Evolutionary conservation across 352 stramenopile genomes (phyloP), one percentile per base, ranked within the genome.

Genomic region (Phytopythium cucurbitacearum): DNA sequence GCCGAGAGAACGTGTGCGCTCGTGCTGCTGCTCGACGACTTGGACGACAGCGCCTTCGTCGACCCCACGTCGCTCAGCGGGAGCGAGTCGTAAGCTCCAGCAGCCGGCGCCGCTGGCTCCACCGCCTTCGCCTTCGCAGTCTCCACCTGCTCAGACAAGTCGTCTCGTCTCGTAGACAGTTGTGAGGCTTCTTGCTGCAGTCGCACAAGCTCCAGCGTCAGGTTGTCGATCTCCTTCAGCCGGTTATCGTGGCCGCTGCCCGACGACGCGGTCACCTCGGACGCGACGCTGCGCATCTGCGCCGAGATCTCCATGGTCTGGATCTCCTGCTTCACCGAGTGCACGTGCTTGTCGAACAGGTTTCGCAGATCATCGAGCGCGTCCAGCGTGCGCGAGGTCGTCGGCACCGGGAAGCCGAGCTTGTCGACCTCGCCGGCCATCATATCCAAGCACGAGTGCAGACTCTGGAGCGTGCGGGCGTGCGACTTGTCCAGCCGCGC

Each of bases 251-350:
- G 42, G 9, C 40, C 13, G 37, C 43, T 49, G 0, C 40, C 28
- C 42, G 47, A 53, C 5, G 48, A 39, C 28, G 56, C 58, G 13
- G 51, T 53, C 34, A 55, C 56, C 44, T 87, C 73, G 5, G 71
- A 73, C 11, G 71, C 70, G 8, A 82, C 69, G 40, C 59, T 77
- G 32, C 66, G 64, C 76, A 87, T 89, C 52, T 82, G 71, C 13
- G 66, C 69, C 28, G 73, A 62, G 57, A 87, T 87, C 62, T 89
- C 67, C 49, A 87, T 62, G 37, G 61, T 85, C 57, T 89, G 79
- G 33, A 89, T 83, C 48, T 89, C 79, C 52, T 86, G 76, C 48
- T 76, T 82, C 15, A 73, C 51, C 0, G 69, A 52, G 37, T 81
- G 72, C 10, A 80, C 66, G 36, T 85, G 71, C 34, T 63, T 70